Evolutionary conservation across 2,329 filamentous ascomycete species (phyloP).

Genomic region (Arthrobotrys megalospora): DNA sequence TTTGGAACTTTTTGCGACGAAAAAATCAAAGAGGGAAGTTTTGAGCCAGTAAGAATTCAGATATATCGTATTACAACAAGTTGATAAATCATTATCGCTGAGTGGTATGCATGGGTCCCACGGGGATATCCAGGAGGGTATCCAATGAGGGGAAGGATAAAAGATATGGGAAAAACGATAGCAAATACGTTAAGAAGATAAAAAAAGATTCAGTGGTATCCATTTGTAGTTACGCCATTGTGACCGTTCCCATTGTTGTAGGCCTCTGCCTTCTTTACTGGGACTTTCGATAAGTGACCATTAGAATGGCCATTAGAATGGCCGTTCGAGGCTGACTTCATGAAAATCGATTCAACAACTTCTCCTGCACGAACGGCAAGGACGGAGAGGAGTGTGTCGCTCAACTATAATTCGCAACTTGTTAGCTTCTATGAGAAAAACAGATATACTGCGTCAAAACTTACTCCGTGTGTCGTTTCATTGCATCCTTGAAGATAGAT

Average conservation of each 20-base stretch:
- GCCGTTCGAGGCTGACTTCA: conserved; percentile 31
- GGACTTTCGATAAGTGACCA: conserved; percentile 37
- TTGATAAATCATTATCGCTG: conserved; percentile 22
- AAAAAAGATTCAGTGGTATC: conserved; percentile 57
- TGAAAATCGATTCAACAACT: conserved; percentile 82
- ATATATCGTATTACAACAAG: conserved; percentile 52
- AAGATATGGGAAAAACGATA: conserved; percentile 6
- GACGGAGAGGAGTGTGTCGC: conserved; percentile 85
- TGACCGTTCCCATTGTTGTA: conserved; percentile 48
- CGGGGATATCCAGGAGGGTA: conserved; percentile 9
- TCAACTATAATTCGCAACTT: conserved; percentile 72
- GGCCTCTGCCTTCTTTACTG: conserved; percentile 39
- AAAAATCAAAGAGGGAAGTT: conserved; percentile 5
- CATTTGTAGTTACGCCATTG: conserved; percentile 45
- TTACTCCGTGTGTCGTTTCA: conserved; percentile 90
- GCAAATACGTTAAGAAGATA: conserved; percentile 27
- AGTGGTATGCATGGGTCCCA: conserved; percentile 28
- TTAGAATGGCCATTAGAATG: conserved; percentile 36
- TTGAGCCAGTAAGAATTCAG: conserved; percentile 48
- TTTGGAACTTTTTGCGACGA: conserved; percentile 10
- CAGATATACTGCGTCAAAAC: conserved; percentile 66
- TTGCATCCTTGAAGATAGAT: conserved; percentile 96
- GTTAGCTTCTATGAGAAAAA: not conserved
- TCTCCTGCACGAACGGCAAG: conserved; percentile 82
- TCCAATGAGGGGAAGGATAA: conserved; percentile 28